These are phyloP conservation scores for Diaporthe sp. DNA, from an alignment of 2,329 filamentous ascomycete species.

Conservation along the genomic window DNA sequence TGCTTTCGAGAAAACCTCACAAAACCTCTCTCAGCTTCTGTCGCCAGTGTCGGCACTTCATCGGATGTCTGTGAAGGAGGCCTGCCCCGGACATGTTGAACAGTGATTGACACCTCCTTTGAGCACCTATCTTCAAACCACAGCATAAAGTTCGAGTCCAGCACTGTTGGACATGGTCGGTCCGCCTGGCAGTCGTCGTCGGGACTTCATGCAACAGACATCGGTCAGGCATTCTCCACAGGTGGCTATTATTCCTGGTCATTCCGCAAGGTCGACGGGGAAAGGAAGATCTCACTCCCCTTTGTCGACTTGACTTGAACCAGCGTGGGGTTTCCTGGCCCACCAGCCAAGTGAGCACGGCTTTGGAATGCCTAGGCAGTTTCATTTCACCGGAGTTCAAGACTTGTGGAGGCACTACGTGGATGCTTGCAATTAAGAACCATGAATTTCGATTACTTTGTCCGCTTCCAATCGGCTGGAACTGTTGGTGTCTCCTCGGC, in stretches of 20 bases:
- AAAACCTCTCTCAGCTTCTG: too few species aligned
- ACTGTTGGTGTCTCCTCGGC: neutral
- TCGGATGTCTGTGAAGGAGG: neutral
- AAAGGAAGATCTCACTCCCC: slow-evolving; percentile 7
- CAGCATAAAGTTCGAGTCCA: neutral
- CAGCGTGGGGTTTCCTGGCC: neutral
- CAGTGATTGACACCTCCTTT: neutral
- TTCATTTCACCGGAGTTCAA: too few species aligned
- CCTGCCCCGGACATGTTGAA: neutral
- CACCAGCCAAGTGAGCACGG: neutral
- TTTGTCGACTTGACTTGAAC: neutral
- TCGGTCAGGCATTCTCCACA: neutral
- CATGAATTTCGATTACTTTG: neutral
- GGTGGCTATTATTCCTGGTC: slow-evolving; percentile 14
- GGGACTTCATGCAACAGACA: neutral
- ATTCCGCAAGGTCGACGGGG: neutral
- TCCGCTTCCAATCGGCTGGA: neutral
- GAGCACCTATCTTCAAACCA: slow-evolving; percentile 10
- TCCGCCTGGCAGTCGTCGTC: neutral
- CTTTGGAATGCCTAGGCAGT: too few species aligned
- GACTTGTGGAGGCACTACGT: too few species aligned
- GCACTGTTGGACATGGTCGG: neutral
- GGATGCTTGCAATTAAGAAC: neutral
- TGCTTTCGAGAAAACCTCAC: too few species aligned
- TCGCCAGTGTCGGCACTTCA: neutral